Evolutionary conservation across 2,329 filamentous ascomycete species (phyloP), one percentile per base, ranked within the genome.

Genomic region (Aspergillus aculeatus): DNA sequence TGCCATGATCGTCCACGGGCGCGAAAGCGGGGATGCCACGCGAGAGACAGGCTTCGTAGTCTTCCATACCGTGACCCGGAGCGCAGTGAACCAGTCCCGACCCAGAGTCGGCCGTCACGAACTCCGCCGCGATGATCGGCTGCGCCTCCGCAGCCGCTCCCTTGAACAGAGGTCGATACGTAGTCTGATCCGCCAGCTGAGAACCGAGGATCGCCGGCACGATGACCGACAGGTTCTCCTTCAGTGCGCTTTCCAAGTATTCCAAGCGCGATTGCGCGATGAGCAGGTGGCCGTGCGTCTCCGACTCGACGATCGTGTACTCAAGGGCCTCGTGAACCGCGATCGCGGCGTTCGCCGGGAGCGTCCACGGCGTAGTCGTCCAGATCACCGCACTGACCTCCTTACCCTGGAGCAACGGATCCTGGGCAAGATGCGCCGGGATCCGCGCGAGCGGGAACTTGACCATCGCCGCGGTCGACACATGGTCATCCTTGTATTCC

Each of bases 331-430:
- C 80, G 68, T 92, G 87, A 38, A 98, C 83, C 2, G 92, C 93
- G 72, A 99, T 92, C 0, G 91, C 93, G 71, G 86, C 87, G 73
- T 99, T 99, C 2, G 94, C 93, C 0, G 95, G 94, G 5, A 99
- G 80, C 0, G 95, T 99, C 95, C 95, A 99, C 0, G 95, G 95
- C 0, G 95, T 99, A 0, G 95, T 99, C 2, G 95, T 99, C 95
- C 95, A 99, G 54, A 98, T 91, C n/a, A 95, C 83, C n/a, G 90
- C 91, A 72, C 84, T 89, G 11, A 97, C 71, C 5, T 81, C 77
- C 4, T 82, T 81, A 5, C 75, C 65, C 23, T 84, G 73, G 3
- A 81, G 67, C 26, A 71, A 64, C 2, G 73, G 66, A 23, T 78
- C 75, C 7, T 77, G 68, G 50, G 70, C 69, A 24, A 88, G 66